Percentiles rank a stretch among this genome's conserved stretches.
Conservation (phyloP, 106 monocot genomes). For the Amphibolis antarctica region DNA sequence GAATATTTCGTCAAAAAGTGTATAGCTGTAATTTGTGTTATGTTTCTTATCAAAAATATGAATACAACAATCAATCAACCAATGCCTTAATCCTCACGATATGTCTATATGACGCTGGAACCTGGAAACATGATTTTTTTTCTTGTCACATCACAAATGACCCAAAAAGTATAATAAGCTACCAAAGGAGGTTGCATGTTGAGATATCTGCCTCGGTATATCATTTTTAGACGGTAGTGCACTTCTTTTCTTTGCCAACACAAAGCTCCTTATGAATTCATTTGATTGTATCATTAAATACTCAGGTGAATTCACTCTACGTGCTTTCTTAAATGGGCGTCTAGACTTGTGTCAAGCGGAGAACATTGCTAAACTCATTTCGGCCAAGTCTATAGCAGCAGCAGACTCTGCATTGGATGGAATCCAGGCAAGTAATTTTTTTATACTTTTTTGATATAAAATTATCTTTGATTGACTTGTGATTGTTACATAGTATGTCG, state of each 20-base stretch:
- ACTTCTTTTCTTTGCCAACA: too few relatives aligned
- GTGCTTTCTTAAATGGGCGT: slow-evolving; percentile 93
- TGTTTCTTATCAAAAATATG: too few relatives aligned
- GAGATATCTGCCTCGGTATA: neutral
- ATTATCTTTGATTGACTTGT: too few relatives aligned
- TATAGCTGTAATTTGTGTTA: too few relatives aligned
- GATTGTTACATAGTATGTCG: neutral
- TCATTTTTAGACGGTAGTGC: neutral
- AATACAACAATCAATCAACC: too few relatives aligned
- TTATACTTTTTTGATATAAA: too few relatives aligned
- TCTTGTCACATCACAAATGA: too few relatives aligned
- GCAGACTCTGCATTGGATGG: slow-evolving; percentile 90
- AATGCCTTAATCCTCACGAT: too few relatives aligned
- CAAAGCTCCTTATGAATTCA: neutral
- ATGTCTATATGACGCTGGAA: too few relatives aligned
- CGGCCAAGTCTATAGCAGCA: slow-evolving; percentile 79
- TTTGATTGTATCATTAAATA: neutral
- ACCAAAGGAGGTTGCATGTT: neutral
- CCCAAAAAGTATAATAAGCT: too few relatives aligned
- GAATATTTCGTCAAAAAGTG: neutral
- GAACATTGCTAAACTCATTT: slow-evolving; percentile 59
- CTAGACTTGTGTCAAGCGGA: slow-evolving; percentile 92
- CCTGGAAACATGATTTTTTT: too few relatives aligned
- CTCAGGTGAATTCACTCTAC: slow-evolving; percentile 89
- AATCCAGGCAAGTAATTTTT: slow-evolving; percentile 52